Base-by-base conservation (phyloP, 768 basidiomycete species). In the Rhodosporidiobolus sp. region DNA sequence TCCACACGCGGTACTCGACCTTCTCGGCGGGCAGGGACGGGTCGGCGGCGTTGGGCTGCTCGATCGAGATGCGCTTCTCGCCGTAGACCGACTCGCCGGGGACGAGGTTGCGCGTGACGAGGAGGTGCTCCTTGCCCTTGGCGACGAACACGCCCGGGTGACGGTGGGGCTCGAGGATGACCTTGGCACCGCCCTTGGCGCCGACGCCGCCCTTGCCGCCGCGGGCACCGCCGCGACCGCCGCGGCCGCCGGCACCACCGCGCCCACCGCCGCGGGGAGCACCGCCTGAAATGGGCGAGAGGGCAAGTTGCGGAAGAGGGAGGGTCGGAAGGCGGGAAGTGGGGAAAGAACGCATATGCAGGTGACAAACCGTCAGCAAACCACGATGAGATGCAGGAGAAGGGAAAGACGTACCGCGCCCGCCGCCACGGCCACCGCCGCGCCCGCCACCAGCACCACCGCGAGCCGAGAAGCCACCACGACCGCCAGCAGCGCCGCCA, bases 61-160 rank as follows among this genome's bases (percentile, higher is more conserved):
- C 92, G 79, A 97, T 87, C 24, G 89, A 87, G 82, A 97, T 93
- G 80, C 95, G 86, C 85, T 99, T 99, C 83, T 99, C 96, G 72
- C 96, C 96, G 81, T 99, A 99, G 17, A 99, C 95, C 12, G 90
- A 90, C 80, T 98, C 96, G 57, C 96, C 96, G 2, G 96, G 96
- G 52, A 91, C 93, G 81, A 99, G 87, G 82, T 97, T 98, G 84
- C 94, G 93, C 50, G 96, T 98, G 82, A 99, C 96, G 76, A 99
- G 84, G 82, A 98, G 86, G 78, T 91, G 89, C 79, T 98, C 96
- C 83, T 99, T 98, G 82, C 94, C 94, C 77, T 84, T 83, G 69
- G 96, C 96, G 79, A 99, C 90, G 84, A 97, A 99, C 63, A 99
- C 87, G 61, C 96, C 96, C 46, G 88, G 83, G 82, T 99, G 96